phyloP scores from a whole-genome alignment of 108 stramenopile species.

The Schizochytrium sp. region DNA sequence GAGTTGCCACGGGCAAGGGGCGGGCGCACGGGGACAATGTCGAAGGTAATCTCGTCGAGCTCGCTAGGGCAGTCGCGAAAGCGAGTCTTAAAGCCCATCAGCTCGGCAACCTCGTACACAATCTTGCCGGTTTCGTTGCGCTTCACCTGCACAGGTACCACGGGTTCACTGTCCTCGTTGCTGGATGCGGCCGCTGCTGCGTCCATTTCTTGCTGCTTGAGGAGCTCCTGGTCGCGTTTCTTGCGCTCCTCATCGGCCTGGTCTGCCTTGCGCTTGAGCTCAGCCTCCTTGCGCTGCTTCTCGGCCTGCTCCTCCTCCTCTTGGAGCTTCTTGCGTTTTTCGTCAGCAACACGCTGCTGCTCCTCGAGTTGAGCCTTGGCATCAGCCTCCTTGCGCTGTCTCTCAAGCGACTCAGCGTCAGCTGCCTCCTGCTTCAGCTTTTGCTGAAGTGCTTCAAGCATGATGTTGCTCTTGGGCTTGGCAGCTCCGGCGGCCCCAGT shows the following conservation, averaged over 20 bases:
- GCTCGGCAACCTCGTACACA: background rate
- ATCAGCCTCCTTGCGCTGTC: slow-evolving; percentile 59
- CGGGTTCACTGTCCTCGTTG: background rate
- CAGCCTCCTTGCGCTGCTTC: slow-evolving; percentile 56
- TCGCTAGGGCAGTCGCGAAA: background rate
- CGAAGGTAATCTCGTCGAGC: background rate
- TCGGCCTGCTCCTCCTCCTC: slow-evolving; percentile 56
- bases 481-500: background rate
- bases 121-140: slow-evolving; percentile 35
- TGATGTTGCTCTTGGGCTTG: background rate
- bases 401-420: background rate
- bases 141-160: slow-evolving; percentile 26
- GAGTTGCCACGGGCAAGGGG: slow-evolving; percentile 11
- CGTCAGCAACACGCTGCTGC: slow-evolving; percentile 55
- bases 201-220: too few species aligned
- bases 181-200: background rate
- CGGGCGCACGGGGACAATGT: background rate
- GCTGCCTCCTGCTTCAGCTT: slow-evolving; percentile 56
- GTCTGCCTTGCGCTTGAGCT: slow-evolving; percentile 36
- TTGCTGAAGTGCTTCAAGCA: slow-evolving; percentile 38
- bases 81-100: slow-evolving; percentile 41
- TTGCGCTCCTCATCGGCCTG: slow-evolving; percentile 35
- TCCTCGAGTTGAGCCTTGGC: slow-evolving; percentile 59
- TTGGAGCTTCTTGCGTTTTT: slow-evolving; percentile 55
- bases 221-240: slow-evolving; percentile 34